A percentile compares a stretch with the other conserved stretches of the same genome.
Conservation (phyloP, 768 basidiomycete genomes). For the Serendipita sp. region DNA sequence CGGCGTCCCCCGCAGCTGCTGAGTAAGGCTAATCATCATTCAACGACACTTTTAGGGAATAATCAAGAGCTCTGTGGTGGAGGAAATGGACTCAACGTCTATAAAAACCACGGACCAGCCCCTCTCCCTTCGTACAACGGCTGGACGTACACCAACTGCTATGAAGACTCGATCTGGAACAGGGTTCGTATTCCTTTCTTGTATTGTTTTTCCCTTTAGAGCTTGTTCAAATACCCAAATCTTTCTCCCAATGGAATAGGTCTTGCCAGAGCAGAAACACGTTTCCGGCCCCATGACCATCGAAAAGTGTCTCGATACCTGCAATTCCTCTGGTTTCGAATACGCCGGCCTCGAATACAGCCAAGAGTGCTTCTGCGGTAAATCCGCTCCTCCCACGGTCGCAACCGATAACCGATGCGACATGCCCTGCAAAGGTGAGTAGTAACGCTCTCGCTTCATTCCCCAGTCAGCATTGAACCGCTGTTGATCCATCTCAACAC, state of each 20-base stretch:
- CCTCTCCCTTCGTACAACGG: neutral
- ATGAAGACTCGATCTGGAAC: neutral
- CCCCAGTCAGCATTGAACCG: neutral
- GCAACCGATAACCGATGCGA: slow-evolving; percentile 37
- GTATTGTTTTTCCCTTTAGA: too few relatives aligned
- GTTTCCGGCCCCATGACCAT: neutral
- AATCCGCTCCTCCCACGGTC: neutral
- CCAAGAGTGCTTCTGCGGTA: slow-evolving; percentile 29
- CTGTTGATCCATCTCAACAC: too few relatives aligned
- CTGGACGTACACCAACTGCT: neutral
- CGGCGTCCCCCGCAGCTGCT: too few relatives aligned
- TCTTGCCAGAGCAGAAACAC: neutral
- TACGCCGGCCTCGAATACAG: slow-evolving; percentile 27
- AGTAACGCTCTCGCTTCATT: neutral
- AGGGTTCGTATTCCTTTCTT: neutral
- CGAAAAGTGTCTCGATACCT: slow-evolving; percentile 21
- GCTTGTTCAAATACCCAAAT: neutral
- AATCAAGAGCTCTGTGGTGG: neutral
- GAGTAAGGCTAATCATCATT: too few relatives aligned
- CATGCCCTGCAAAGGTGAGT: slow-evolving; percentile 57
- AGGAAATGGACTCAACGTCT: neutral
- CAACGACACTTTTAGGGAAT: neutral
- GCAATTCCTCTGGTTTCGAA: slow-evolving; percentile 36
- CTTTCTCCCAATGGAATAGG: too few relatives aligned
- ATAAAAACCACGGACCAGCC: neutral